Evolutionary conservation across 257 asterid genomes (phyloP).

Genomic region (Eustoma russellianum): DNA sequence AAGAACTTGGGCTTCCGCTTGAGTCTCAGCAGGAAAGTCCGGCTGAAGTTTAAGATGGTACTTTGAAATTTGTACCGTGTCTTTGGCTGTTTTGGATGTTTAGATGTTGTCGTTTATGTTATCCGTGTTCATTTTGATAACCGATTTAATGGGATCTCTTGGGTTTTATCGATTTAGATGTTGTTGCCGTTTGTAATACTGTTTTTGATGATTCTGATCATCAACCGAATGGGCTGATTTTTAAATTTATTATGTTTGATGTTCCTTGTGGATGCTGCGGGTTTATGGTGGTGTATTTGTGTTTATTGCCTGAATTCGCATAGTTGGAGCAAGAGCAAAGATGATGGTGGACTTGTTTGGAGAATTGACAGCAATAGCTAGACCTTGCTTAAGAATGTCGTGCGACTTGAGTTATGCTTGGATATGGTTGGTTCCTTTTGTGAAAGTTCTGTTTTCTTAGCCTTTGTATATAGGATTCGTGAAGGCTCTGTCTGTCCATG

Average conservation of each 20-base stretch:
- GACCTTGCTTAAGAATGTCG: too few species aligned
- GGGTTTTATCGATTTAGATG: background rate
- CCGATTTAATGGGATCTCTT: background rate
- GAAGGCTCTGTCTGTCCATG: too few species aligned
- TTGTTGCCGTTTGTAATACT: background rate
- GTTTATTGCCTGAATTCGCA: background rate
- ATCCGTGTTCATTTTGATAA: background rate
- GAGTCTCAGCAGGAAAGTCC: conserved; percentile 14
- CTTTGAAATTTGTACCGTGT: background rate
- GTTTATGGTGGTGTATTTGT: background rate
- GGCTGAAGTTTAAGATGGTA: conserved; percentile 8
- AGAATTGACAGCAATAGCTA: too few species aligned
- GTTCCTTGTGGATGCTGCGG: background rate
- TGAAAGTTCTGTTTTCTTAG: too few species aligned
- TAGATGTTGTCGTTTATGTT: too few species aligned
- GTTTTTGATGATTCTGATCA: background rate
- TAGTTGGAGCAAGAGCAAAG: too few species aligned
- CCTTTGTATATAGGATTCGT: too few species aligned
- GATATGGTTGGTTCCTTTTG: too few species aligned
- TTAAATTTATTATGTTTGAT: background rate
- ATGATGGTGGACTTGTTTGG: too few species aligned
- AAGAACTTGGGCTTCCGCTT: conserved; percentile 23
- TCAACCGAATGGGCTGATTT: background rate
- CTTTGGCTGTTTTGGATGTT: background rate
- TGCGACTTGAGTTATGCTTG: too few species aligned